Conservation (phyloP, 192 early-diverging fungal species). For the Coemansia reversa region DNA sequence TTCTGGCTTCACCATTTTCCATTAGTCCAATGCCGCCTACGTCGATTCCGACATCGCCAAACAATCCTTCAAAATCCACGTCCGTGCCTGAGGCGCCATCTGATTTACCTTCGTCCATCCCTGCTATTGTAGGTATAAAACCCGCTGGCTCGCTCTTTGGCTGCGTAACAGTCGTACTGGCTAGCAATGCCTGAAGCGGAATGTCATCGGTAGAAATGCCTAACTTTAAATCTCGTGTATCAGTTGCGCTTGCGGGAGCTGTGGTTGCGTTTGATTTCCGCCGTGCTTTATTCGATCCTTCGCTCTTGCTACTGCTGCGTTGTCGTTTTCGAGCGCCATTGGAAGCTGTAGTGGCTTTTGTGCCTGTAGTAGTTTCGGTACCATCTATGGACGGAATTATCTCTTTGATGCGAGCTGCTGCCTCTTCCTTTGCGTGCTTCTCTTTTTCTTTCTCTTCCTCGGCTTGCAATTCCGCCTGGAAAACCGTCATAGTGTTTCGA, state of each 20-base stretch:
- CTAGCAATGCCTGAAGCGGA: constrained; percentile 26
- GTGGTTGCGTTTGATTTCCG: constrained; percentile 24
- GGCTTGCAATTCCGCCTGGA: constrained; percentile 32
- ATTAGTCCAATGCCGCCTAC: not conserved
- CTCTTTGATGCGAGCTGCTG: constrained; percentile 1
- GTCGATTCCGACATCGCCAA: constrained; percentile 30
- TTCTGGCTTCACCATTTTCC: not conserved
- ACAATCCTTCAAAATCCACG: constrained; percentile 34
- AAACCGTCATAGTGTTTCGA: constrained; percentile 23
- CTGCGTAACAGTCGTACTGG: not conserved
- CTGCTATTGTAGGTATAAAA: not conserved
- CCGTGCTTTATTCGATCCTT: constrained; percentile 30
- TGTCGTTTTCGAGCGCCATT: constrained; percentile 41
- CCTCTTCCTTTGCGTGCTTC: constrained; percentile 16
- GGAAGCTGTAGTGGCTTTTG: constrained; percentile 6
- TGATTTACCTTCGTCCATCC: not conserved
- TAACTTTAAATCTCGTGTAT: constrained; percentile 1
- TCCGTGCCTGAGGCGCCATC: not conserved
- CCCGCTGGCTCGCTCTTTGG: constrained; percentile 1
- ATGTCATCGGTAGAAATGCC: constrained; percentile 27
- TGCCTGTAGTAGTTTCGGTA: not conserved
- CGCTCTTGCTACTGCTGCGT: constrained; percentile 41
- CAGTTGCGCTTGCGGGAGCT: constrained; percentile 7
- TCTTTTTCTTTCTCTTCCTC: constrained; percentile 34
- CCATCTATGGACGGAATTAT: not conserved